Conservation (phyloP, 2,329 filamentous ascomycete genomes). For the Neophaeococcomyces aloes region DNA sequence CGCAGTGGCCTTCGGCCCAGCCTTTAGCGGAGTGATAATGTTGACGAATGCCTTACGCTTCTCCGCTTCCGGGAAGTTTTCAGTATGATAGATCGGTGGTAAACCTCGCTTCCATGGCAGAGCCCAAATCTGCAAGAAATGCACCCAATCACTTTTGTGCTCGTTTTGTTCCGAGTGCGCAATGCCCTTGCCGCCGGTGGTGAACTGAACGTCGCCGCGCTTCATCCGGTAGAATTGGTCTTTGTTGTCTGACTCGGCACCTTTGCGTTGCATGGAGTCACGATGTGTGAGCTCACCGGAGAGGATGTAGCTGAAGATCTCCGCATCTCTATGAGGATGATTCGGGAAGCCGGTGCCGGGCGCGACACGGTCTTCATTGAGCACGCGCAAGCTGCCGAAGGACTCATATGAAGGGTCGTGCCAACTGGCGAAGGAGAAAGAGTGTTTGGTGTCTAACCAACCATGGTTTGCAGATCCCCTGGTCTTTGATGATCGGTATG, state of each 20-base stretch:
- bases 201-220: constrained; percentile 80
- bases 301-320: constrained; percentile 86
- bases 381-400: constrained; percentile 69
- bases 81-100: constrained; percentile 65
- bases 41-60: constrained; percentile 62
- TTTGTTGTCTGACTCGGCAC: constrained; percentile 45
- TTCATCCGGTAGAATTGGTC: constrained; percentile 61
- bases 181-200: constrained; percentile 70
- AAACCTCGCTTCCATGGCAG: constrained; percentile 65
- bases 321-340: constrained; percentile 74
- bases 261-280: constrained; percentile 70
- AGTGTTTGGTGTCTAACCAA: constrained; percentile 81
- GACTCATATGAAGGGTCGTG: constrained; percentile 56
- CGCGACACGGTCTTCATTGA: constrained; percentile 80
- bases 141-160: constrained; percentile 57
- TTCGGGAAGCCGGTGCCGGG: constrained; percentile 68
- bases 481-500: constrained; percentile 58
- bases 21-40: constrained; percentile 66
- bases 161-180: constrained; percentile 77
- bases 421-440: constrained; percentile 68
- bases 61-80: constrained; percentile 58
- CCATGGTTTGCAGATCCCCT: constrained; percentile 72
- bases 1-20: constrained; percentile 49
- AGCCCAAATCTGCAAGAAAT: constrained; percentile 86
- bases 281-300: constrained; percentile 77